phyloP scores from a whole-genome alignment of 176 grass and related monocot genomes.

The Otatea glauca region DNA sequence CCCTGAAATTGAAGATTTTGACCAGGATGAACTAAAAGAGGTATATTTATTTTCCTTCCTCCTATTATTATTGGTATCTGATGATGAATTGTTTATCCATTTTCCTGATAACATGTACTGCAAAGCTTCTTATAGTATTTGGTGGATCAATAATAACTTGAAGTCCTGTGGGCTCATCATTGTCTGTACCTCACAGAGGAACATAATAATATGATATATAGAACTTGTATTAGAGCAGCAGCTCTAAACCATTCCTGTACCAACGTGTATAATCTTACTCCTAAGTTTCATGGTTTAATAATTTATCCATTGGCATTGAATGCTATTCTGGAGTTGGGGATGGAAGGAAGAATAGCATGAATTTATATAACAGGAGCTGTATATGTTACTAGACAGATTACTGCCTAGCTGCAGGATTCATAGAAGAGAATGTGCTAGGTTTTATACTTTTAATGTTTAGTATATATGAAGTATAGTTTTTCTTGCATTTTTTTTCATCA shows the following conservation, averaged over 20 bases:
- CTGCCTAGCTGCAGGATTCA: neutral
- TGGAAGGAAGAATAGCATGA: neutral
- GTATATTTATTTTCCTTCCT: conserved; percentile 35
- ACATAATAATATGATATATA: conserved; percentile 30
- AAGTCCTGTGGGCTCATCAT: neutral
- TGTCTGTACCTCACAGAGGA: neutral
- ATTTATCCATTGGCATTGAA: neutral
- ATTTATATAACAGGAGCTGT: neutral
- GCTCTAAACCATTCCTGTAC: neutral
- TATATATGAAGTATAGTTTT: neutral
- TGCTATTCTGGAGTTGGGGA: neutral
- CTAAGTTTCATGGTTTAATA: neutral
- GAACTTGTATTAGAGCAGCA: neutral
- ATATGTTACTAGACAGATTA: neutral
- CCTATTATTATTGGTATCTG: conserved; percentile 25
- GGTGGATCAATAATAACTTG: conserved; percentile 22
- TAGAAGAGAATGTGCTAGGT: neutral
- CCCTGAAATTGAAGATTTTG: conserved; percentile 89
- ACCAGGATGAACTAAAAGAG: conserved; percentile 71
- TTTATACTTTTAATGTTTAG: conserved; percentile 6
- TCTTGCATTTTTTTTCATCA: neutral
- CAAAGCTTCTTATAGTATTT: neutral
- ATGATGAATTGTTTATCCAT: conserved; percentile 10
- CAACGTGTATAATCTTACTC: neutral
- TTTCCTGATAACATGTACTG: neutral